phyloP scores from a whole-genome alignment of 2,329 filamentous ascomycete species.

The Dothiorella sarmentorum region DNA sequence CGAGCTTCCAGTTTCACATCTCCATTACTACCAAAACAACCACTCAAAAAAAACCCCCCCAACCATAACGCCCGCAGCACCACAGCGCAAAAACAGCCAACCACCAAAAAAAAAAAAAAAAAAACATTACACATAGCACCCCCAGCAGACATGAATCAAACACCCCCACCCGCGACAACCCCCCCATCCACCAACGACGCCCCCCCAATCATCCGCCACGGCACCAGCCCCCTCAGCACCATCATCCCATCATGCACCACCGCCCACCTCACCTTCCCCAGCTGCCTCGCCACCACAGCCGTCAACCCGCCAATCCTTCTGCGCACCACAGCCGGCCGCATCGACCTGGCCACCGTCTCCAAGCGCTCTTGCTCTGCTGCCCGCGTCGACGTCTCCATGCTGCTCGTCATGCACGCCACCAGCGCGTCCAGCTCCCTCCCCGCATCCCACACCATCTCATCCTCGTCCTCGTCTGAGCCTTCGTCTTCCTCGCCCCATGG shows the following conservation, averaged over 20 bases:
- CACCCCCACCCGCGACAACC: neutral
- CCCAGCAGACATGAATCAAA: neutral
- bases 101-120: too few species aligned
- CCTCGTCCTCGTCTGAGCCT: constrained; percentile 29
- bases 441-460: constrained; percentile 52
- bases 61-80: neutral
- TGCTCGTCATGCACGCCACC: constrained; percentile 40
- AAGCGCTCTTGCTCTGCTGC: neutral
- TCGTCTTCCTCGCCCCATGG: constrained; percentile 20
- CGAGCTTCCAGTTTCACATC: too few species aligned
- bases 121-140: neutral
- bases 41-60: too few species aligned
- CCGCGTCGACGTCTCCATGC: neutral
- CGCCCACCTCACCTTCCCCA: constrained; percentile 59
- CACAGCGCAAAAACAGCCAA: too few species aligned
- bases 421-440: constrained; percentile 48
- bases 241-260: constrained; percentile 61
- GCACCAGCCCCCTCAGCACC: constrained; percentile 47
- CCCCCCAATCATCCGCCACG: constrained; percentile 34
- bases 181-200: neutral
- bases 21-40: too few species aligned
- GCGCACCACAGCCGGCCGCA: constrained; percentile 24
- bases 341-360: neutral
- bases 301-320: constrained; percentile 53
- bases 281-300: constrained; percentile 52